Base-by-base conservation (phyloP, 1,139 yeast genomes). In the Saccharomyces hybrid region DNA sequence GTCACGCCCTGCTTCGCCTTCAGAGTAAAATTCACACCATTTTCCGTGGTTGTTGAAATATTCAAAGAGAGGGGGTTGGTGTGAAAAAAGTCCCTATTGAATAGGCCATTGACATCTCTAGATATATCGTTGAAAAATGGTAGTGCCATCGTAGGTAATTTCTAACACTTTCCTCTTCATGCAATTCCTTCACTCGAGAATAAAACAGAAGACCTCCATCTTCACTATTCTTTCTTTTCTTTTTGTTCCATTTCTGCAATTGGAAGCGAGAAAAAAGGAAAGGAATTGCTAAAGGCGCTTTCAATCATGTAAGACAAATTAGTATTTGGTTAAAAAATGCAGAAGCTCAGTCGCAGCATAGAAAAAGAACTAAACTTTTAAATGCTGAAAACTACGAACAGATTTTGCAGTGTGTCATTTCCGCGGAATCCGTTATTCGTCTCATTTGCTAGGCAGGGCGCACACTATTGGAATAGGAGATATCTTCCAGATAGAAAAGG, bases 11-110 rank as follows among this genome's bases (percentile, higher is more conserved):
- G 85, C 78, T 88, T 89, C 73, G 96, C 97, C 80, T 88, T 89
- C 71, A 89, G 90, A 68, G 95, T 83, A 83, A 93, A 93, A 57
- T 90, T 82, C 58, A 93, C 97, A 66, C 98, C 98, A 73, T 90
- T 91, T 73, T 97, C 96, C 67, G 99, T 96, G 65, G 82, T 81
- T 64, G 98, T 85, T 80, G 88, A 87, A 70, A 91, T 84, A 71
- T 89, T 96, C 66, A 93, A 81, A 59, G 95, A 77, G 64, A 95
- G 95, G 61, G 93, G 87, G 63, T 95, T 78, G 66, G 81, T 77
- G 79, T 91, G 98, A 86, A 81, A 95, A 83, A 89, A 93, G 76
- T 93, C 99, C 76, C 80, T 86, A 78, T 82, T 81, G 73, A 93
- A 82, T 69, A 93, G 82, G 76, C 87, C 95, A 79, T 88, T 88